Percentiles rank a stretch among this genome's conserved stretches.
phyloP scores from a whole-genome alignment of 2,329 filamentous ascomycete species.

The Xylaria sp. region DNA sequence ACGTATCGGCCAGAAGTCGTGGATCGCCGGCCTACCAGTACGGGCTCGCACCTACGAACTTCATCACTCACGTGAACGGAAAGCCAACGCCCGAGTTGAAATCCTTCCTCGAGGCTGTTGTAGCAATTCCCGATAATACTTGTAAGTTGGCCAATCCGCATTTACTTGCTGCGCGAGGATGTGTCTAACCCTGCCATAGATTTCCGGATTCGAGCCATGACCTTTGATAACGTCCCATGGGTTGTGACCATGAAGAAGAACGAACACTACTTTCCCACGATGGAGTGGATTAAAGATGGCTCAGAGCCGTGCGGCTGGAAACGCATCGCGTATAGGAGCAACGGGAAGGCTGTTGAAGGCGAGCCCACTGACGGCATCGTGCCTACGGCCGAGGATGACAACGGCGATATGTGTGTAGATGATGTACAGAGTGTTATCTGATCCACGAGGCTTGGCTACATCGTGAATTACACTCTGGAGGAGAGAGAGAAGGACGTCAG shows the following conservation, averaged over 20 bases:
- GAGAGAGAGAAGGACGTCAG: neutral
- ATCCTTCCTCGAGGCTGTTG: slow-evolving; percentile 72
- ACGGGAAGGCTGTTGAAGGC: slow-evolving; percentile 45
- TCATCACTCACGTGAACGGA: slow-evolving; percentile 93
- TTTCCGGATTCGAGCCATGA: slow-evolving; percentile 95
- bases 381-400: slow-evolving; percentile 35
- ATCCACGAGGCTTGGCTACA: neutral
- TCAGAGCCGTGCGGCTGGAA: slow-evolving; percentile 57
- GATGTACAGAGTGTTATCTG: slow-evolving; percentile 7
- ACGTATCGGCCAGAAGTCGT: slow-evolving; percentile 80
- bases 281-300: slow-evolving; percentile 63
- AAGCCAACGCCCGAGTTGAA: slow-evolving; percentile 76
- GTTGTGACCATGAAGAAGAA: slow-evolving; percentile 99
- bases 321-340: slow-evolving; percentile 55
- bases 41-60: slow-evolving; percentile 91
- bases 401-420: slow-evolving; percentile 19
- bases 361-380: slow-evolving; percentile 48
- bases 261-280: slow-evolving; percentile 82
- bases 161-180: neutral
- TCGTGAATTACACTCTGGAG: slow-evolving; percentile 2
- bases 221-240: slow-evolving; percentile 97
- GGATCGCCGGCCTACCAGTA: slow-evolving; percentile 86
- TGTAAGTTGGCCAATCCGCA: slow-evolving; percentile 47
- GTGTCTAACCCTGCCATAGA: slow-evolving; percentile 43
- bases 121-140: slow-evolving; percentile 89